A percentile compares a stretch with the other conserved stretches of the same genome.
phyloP scores from a whole-genome alignment of 1,284 basidiomycete genomes.

The Farysia itapuensis region DNA sequence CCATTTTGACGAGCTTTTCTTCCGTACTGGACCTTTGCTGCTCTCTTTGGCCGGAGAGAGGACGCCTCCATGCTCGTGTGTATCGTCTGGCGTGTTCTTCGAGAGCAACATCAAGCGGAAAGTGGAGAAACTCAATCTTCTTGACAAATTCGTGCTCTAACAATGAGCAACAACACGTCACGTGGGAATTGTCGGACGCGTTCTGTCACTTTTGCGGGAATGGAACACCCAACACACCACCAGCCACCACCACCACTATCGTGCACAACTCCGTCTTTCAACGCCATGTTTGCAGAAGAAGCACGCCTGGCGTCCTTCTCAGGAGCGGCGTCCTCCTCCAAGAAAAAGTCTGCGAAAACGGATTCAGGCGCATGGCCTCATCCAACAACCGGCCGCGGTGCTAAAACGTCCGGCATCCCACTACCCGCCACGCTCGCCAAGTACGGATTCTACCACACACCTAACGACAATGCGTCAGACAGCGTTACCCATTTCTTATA shows the following conservation, averaged over 20 bases:
- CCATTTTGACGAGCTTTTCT: neutral
- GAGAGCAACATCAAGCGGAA: too few relatives aligned
- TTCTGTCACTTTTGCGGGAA: too few relatives aligned
- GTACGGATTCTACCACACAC: constrained; percentile 51
- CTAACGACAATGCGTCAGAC: constrained; percentile 35
- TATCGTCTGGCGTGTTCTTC: too few relatives aligned
- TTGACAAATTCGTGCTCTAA: too few relatives aligned
- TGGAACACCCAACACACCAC: too few relatives aligned
- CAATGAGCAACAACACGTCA: too few relatives aligned
- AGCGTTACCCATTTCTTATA: constrained; percentile 47
- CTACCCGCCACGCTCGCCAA: constrained; percentile 43
- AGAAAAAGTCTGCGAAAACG: constrained; percentile 6
- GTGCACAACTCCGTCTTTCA: too few relatives aligned
- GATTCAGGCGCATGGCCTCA: constrained; percentile 27
- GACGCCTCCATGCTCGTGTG: neutral
- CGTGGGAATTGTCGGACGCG: too few relatives aligned
- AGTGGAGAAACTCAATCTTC: too few relatives aligned
- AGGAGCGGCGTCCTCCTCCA: constrained; percentile 18
- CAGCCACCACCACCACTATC: too few relatives aligned
- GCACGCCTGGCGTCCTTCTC: constrained; percentile 36
- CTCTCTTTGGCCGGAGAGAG: neutral
- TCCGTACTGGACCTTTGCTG: neutral
- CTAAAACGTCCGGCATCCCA: constrained; percentile 32
- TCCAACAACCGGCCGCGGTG: constrained; percentile 16
- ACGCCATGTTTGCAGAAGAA: constrained; percentile 25